Percentiles rank a stretch among this genome's conserved stretches.
Evolutionary conservation across 345 rosid genomes (phyloP).

Genomic region (Syzygium aromaticum): DNA sequence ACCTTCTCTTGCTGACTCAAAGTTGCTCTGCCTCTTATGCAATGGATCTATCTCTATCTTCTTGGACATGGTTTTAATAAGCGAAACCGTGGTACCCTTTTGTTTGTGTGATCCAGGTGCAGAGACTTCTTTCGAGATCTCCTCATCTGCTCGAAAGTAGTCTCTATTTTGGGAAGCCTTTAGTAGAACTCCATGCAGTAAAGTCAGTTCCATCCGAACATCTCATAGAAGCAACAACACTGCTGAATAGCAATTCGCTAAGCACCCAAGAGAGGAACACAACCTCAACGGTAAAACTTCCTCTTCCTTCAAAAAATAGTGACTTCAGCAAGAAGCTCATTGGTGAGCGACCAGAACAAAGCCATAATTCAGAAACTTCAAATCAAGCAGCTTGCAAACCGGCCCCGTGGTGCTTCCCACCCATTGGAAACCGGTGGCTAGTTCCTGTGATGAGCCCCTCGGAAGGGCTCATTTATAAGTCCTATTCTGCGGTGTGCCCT

Average conservation of each 20-base stretch:
- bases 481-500: conserved; percentile 48
- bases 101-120: conserved; percentile 41
- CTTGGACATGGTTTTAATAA: not conserved
- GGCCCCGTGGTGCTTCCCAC: conserved; percentile 32
- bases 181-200: conserved; percentile 23
- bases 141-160: conserved; percentile 51
- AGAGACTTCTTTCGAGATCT: conserved; percentile 60
- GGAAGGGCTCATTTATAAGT: conserved; percentile 86
- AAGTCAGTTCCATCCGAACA: conserved; percentile 29
- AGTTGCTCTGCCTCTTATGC: conserved; percentile 1
- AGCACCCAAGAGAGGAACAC: conserved; percentile 29
- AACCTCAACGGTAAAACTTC: conserved; percentile 27
- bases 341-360: conserved; percentile 28
- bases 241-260: conserved; percentile 9
- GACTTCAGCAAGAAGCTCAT: not conserved
- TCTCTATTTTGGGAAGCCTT: conserved; percentile 23
- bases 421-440: conserved; percentile 62
- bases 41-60: not conserved
- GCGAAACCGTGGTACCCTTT: not conserved
- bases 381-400: conserved; percentile 12
- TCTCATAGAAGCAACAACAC: conserved; percentile 18
- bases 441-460: conserved; percentile 86
- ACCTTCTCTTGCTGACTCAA: not conserved
- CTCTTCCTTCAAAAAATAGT: conserved; percentile 22
- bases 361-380: conserved; percentile 19